These are phyloP conservation scores for Candida jianshihensis DNA, from an alignment of 805 yeast species.

Conservation along the genomic window DNA sequence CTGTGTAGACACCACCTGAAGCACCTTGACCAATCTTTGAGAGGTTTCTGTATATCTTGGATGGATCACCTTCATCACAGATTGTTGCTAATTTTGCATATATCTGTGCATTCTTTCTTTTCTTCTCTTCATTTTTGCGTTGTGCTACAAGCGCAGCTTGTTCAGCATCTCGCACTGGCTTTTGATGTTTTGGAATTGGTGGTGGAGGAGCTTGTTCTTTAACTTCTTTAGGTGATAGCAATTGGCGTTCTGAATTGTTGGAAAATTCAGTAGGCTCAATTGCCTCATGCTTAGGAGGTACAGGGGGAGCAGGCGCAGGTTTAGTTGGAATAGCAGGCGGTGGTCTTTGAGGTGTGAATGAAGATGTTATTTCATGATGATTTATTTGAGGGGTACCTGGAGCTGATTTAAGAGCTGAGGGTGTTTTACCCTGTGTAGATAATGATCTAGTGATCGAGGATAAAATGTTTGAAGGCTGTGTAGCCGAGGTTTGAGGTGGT, in stretches of 20 bases:
- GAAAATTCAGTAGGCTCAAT: no score
- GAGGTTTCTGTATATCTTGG: constrained; percentile 55
- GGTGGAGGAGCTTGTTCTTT: constrained; percentile 13
- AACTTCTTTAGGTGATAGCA: not conserved
- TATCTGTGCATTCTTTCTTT: constrained; percentile 63
- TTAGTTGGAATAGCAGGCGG: constrained; percentile 12
- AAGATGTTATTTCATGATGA: constrained; percentile 4
- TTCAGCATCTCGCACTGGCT: constrained; percentile 38
- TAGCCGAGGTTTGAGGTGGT: constrained; percentile 33
- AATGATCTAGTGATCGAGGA: constrained; percentile 22
- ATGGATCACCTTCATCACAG: constrained; percentile 84
- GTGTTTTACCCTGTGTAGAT: constrained; percentile 11
- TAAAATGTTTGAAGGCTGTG: constrained; percentile 15
- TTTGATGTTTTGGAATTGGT: constrained; percentile 31
- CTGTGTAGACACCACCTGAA: constrained; percentile 93
- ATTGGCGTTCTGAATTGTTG: constrained; percentile 9
- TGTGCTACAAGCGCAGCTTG: constrained; percentile 52
- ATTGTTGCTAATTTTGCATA: constrained; percentile 65
- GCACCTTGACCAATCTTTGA: constrained; percentile 97
- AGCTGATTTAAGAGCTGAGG: constrained; percentile 11
- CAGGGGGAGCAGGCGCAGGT: constrained; percentile 15
- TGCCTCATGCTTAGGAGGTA: constrained; percentile 15
- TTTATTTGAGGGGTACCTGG: constrained; percentile 15
- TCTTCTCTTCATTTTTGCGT: constrained; percentile 74
- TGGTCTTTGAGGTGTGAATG: constrained; percentile 19